Percentiles rank a stretch among this genome's conserved stretches.
Evolutionary conservation across 768 basidiomycete genomes (phyloP).

Genomic region (Tulasnella sp.): DNA sequence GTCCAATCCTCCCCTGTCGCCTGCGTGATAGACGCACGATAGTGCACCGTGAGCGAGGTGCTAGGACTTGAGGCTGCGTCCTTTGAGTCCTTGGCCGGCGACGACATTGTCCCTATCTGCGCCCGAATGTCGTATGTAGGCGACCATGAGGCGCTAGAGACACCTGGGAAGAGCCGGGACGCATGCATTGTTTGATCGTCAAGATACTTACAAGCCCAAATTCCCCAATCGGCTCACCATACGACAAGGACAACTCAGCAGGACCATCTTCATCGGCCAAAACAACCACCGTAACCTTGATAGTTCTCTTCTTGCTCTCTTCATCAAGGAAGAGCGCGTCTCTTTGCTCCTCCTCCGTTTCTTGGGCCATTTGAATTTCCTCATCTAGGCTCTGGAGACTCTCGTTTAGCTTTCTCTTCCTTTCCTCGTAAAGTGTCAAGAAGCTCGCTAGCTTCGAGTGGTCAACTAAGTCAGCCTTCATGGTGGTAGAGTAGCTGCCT

Average conservation of each 20-base stretch:
- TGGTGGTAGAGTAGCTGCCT: not conserved
- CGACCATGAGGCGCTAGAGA: conserved; percentile 40
- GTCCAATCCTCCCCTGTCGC: conserved; percentile 21
- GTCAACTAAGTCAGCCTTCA: conserved; percentile 30
- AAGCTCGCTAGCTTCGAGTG: conserved; percentile 29
- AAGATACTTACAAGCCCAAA: not conserved
- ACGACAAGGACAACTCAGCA: conserved; percentile 41
- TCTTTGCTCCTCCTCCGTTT: conserved; percentile 28
- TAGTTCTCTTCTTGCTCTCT: conserved; percentile 21
- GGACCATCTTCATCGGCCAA: conserved; percentile 30
- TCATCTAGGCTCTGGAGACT: conserved; percentile 1
- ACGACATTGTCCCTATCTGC: conserved; percentile 33
- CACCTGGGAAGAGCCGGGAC: conserved; percentile 29
- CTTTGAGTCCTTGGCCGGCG: conserved; percentile 18
- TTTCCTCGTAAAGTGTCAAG: conserved; percentile 26
- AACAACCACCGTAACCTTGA: conserved; percentile 35
- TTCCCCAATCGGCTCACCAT: conserved; percentile 33
- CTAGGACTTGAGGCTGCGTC: not conserved
- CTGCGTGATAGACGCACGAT: conserved; percentile 20
- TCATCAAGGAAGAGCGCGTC: conserved; percentile 8
- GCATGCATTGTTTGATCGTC: conserved; percentile 1
- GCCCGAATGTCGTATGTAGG: conserved; percentile 53
- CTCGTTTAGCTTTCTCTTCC: not conserved
- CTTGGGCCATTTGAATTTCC: conserved; percentile 3
- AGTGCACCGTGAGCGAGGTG: conserved; percentile 13